Base-by-base conservation (phyloP, 2,329 filamentous ascomycete species). In the Arthrobotrys sinensis region DNA sequence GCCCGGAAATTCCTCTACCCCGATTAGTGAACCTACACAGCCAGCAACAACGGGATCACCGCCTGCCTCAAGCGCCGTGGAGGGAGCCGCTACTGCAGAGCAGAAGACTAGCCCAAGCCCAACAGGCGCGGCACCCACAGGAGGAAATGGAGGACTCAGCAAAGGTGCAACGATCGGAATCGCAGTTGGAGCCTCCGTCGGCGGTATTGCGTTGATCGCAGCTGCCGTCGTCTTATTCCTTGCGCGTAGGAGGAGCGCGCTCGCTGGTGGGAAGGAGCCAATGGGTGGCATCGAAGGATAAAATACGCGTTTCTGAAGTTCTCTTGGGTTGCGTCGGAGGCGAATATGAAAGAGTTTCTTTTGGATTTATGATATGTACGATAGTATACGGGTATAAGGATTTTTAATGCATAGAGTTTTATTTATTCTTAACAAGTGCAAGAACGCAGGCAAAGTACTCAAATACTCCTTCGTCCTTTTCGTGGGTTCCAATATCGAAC, bases 231-330 rank as follows among this genome's bases (percentile, higher is more conserved):
- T 38, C 1, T 11, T 1, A 80, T 83, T 38, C 80, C 80, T 62
- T 63, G 45, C 45, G 80, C 50, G 80, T 80, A 52, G 65, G 81
- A 24, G 81, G 71, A 63, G 71, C 80, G 53, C 80, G 80, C 77
- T 66, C 80, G 48, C 48, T 48, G 34, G 80, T 77, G 79, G 80
- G 70, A 62, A 82, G 80, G 63, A 80, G 68, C 66, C 83, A 83
- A 34, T 83, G 85, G 68, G 84, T 82, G 7, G 84, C 82, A 14
- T 83, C 82, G 81, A 85, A 83, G 0, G 83, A 84, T 79, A 84
- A 76, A 84, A 28, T 28, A 28, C 24, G 4, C 84, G 83, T 0
- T 83, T 83, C 0, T 82, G 24, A 28, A 28, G 24, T 28, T n/a
- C n/a, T n/a, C 2, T 28, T 28, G 4, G 24, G 4, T 28, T 4